Evolutionary conservation across 2,329 filamentous ascomycete species (phyloP).

Genomic region (Sporothrix protearum): DNA sequence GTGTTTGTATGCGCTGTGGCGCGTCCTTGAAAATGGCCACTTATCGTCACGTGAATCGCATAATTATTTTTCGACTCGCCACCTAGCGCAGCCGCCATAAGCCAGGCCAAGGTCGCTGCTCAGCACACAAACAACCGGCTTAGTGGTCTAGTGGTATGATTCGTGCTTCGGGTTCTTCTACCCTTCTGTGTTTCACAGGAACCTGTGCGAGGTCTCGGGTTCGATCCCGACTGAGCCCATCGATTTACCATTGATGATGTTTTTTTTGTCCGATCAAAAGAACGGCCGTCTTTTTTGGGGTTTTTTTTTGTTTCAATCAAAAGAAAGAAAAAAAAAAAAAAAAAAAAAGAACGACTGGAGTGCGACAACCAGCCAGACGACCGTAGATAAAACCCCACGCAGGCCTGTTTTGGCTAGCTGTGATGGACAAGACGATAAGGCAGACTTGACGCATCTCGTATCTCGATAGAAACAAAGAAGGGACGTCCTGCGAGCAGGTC

Average conservation of each 20-base stretch:
- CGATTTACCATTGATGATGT: background rate
- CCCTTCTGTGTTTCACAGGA: background rate
- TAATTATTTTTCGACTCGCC: too few species aligned
- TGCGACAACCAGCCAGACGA: background rate
- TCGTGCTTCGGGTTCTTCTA: background rate
- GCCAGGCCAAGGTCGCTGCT: too few species aligned
- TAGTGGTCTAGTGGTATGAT: slow-evolving; percentile 1
- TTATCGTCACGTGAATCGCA: too few species aligned
- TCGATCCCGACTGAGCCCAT: slow-evolving; percentile 1
- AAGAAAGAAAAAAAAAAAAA: background rate
- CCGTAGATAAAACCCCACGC: background rate
- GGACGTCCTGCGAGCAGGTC: background rate
- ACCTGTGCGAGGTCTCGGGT: background rate
- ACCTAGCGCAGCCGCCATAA: background rate
- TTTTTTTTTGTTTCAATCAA: background rate
- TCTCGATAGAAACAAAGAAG: background rate
- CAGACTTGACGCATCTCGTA: background rate
- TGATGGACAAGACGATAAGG: background rate
- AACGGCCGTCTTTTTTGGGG: background rate
- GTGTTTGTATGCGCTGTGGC: too few species aligned
- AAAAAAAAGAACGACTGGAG: background rate
- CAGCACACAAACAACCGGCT: background rate
- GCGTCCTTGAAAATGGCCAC: too few species aligned
- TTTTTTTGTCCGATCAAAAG: too few species aligned
- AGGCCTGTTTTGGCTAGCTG: background rate